Conservation (phyloP, 331 rosid genomes). For the Cydonia oblonga region DNA sequence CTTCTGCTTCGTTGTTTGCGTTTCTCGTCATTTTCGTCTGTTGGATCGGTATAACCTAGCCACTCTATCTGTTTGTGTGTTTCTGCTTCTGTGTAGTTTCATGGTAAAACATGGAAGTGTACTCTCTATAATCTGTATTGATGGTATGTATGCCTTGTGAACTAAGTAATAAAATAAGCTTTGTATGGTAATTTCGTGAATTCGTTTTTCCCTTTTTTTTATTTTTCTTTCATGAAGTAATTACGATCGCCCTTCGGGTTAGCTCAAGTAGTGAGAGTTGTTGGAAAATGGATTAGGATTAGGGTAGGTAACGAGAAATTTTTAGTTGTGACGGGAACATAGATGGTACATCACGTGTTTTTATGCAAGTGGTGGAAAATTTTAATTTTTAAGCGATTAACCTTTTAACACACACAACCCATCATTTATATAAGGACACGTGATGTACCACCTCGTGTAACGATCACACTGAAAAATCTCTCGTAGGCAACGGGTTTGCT, state of each 20-base stretch:
- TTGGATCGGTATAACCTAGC: neutral
- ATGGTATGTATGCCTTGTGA: neutral
- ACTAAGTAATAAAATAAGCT: too few relatives aligned
- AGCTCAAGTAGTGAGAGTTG: neutral
- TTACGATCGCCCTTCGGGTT: too few relatives aligned
- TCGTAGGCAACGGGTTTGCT: neutral
- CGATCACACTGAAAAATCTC: too few relatives aligned
- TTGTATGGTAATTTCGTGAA: neutral
- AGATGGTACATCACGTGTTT: too few relatives aligned
- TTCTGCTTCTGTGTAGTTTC: neutral
- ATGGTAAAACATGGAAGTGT: neutral
- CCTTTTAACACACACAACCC: too few relatives aligned
- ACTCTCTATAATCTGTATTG: neutral
- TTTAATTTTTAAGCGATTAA: too few relatives aligned
- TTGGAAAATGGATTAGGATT: neutral
- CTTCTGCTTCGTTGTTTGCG: neutral
- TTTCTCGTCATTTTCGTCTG: neutral
- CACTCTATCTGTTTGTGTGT: neutral
- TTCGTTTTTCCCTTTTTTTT: too few relatives aligned
- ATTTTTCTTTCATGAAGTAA: too few relatives aligned
- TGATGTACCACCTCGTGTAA: too few relatives aligned
- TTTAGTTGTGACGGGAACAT: too few relatives aligned
- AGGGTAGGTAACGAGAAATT: neutral
- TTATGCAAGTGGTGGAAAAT: too few relatives aligned
- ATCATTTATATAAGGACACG: too few relatives aligned